These are phyloP conservation scores for Kwoniella dejecticola DNA, from an alignment of 768 basidiomycete species.

Conservation along the genomic window DNA sequence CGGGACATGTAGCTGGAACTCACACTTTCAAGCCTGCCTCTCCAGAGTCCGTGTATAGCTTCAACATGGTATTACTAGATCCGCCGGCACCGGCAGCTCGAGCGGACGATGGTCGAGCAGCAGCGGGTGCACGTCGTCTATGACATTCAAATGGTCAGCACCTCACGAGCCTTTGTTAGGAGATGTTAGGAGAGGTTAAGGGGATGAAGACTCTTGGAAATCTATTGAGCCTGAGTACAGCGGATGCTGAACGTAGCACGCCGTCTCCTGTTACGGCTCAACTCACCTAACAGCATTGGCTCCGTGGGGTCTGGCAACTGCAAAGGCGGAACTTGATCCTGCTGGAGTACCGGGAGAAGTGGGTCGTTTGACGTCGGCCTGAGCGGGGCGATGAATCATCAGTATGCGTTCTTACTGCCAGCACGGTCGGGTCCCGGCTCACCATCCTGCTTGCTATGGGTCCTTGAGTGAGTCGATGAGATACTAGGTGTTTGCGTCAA, in stretches of 20 bases:
- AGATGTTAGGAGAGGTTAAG: no score
- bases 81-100: slow-evolving; percentile 94
- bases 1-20: slow-evolving; percentile 59
- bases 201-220: no score
- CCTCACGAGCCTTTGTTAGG: no score
- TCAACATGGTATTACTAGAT: slow-evolving; percentile 96
- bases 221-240: no score
- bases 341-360: slow-evolving; percentile 45
- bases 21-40: slow-evolving; percentile 96
- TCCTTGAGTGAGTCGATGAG: not conserved
- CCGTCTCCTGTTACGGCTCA: not conserved
- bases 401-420: not conserved
- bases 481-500: not conserved
- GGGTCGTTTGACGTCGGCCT: slow-evolving; percentile 51
- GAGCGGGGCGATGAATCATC: not conserved
- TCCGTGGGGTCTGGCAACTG: slow-evolving; percentile 52
- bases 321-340: slow-evolving; percentile 40
- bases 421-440: not conserved
- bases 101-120: slow-evolving; percentile 75
- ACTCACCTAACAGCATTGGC: slow-evolving; percentile 55
- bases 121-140: slow-evolving; percentile 53
- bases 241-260: not conserved
- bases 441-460: slow-evolving; percentile 2
- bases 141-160: no score
- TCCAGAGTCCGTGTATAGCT: slow-evolving; percentile 92